Conservation (phyloP, 495 filamentous ascomycete species). For the Aspergillus panamensis region DNA sequence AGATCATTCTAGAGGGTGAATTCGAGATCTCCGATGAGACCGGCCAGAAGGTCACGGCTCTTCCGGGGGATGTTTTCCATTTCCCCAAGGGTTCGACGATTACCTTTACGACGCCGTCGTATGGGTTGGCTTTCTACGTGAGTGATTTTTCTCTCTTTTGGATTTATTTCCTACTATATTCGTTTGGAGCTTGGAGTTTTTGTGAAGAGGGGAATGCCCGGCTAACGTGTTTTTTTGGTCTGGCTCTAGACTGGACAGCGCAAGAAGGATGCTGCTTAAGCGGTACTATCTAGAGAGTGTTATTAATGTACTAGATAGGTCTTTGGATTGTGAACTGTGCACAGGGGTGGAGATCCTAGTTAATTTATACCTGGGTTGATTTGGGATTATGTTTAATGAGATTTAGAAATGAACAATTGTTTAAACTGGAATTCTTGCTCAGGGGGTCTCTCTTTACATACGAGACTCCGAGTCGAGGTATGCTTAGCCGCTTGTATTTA, state of each 20-base stretch:
- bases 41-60: constrained; percentile 64
- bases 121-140: constrained; percentile 67
- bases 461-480: too few species aligned
- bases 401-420: too few species aligned
- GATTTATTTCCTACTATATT: background rate
- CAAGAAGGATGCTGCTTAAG: constrained; percentile 37
- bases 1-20: constrained; percentile 74
- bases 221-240: constrained; percentile 11
- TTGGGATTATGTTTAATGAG: too few species aligned
- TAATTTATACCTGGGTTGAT: too few species aligned
- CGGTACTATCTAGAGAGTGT: background rate
- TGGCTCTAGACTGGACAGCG: constrained; percentile 41
- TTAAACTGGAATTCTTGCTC: too few species aligned
- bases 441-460: too few species aligned
- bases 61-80: constrained; percentile 71
- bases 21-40: constrained; percentile 71
- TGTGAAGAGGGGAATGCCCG: background rate
- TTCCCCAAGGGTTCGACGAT: constrained; percentile 75
- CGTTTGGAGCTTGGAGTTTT: too few species aligned
- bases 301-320: too few species aligned
- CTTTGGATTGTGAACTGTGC: too few species aligned
- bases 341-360: too few species aligned
- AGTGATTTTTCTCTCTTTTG: constrained; percentile 19
- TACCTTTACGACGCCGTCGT: constrained; percentile 68
- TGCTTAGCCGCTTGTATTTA: too few species aligned